A percentile compares a stretch with the other conserved stretches of the same genome.
These are phyloP conservation scores for Eragrostis tef DNA, from an alignment of 202 grass and related monocot species.

Conservation along the genomic window DNA sequence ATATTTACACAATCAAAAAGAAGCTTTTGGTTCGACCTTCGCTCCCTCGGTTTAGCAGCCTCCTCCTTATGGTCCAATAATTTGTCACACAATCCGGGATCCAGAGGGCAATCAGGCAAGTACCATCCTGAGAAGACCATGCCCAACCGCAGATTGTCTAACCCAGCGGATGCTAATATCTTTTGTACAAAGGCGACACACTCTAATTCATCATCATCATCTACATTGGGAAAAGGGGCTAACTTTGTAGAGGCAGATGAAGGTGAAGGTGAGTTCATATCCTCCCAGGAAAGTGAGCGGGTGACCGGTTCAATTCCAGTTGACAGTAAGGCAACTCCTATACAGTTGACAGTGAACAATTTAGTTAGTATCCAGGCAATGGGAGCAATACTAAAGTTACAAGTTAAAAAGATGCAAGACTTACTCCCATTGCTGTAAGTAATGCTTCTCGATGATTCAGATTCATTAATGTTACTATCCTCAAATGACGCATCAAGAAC, in stretches of 20 bases:
- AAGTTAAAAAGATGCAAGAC: constrained; percentile 23
- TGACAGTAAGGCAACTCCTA: constrained; percentile 49
- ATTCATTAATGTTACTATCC: constrained; percentile 48
- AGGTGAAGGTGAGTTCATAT: constrained; percentile 49
- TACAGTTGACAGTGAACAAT: background rate
- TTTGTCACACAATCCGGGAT: constrained; percentile 63
- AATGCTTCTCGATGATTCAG: constrained; percentile 57
- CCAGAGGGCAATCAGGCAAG: constrained; percentile 65
- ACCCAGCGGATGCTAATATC: constrained; percentile 68
- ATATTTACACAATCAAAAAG: constrained; percentile 80
- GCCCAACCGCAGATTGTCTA: constrained; percentile 49
- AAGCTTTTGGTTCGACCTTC: constrained; percentile 73
- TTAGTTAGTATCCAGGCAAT: constrained; percentile 35
- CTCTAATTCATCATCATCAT: constrained; percentile 63
- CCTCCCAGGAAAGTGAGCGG: constrained; percentile 66
- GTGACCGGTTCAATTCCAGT: constrained; percentile 53
- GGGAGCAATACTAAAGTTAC: background rate
- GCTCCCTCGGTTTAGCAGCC: constrained; percentile 72
- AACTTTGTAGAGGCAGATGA: constrained; percentile 25
- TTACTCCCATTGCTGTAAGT: constrained; percentile 59
- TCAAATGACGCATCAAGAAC: constrained; percentile 59
- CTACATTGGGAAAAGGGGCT: constrained; percentile 23
- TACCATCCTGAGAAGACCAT: constrained; percentile 67
- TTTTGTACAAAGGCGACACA: constrained; percentile 59
- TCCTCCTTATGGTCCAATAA: constrained; percentile 76